These are phyloP conservation scores for Candida ovalis DNA, from an alignment of 805 yeast genomes.

Conservation along the genomic window DNA sequence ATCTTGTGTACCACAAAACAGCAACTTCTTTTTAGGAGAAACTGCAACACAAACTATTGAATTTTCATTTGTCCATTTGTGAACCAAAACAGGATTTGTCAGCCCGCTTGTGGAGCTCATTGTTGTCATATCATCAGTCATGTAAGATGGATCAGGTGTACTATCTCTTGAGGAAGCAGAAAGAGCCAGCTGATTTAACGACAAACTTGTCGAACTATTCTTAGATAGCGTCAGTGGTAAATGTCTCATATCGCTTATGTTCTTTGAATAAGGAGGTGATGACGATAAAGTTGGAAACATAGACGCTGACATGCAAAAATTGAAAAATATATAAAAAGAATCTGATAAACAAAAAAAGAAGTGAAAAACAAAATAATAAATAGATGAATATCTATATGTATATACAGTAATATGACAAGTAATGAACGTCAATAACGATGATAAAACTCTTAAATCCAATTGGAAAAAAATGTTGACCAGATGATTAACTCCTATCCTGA, in stretches of 20 bases:
- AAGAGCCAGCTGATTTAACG: constrained; percentile 3
- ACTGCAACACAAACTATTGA: constrained; percentile 71
- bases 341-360: not conserved
- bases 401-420: too few species aligned
- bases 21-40: constrained; percentile 50
- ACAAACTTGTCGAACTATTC: constrained; percentile 2
- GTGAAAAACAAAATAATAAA: not conserved
- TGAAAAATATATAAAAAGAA: not conserved
- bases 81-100: constrained; percentile 30
- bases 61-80: constrained; percentile 71
- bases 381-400: not conserved
- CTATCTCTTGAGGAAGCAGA: constrained; percentile 6
- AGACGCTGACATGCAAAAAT: not conserved
- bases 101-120: not conserved
- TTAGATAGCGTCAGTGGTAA: constrained; percentile 13
- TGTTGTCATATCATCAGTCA: constrained; percentile 1
- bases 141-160: constrained; percentile 6
- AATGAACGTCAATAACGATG: too few species aligned
- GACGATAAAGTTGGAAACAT: constrained; percentile 7
- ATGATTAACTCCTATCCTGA: too few species aligned
- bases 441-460: too few species aligned
- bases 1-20: constrained; percentile 91
- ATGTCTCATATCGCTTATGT: constrained; percentile 7
- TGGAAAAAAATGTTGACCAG: too few species aligned
- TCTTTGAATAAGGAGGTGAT: constrained; percentile 5